Evolutionary conservation across 2,329 filamentous ascomycete species (phyloP), one percentile per base, ranked within the genome.

Genomic region (Trichoderma cornu-damae): DNA sequence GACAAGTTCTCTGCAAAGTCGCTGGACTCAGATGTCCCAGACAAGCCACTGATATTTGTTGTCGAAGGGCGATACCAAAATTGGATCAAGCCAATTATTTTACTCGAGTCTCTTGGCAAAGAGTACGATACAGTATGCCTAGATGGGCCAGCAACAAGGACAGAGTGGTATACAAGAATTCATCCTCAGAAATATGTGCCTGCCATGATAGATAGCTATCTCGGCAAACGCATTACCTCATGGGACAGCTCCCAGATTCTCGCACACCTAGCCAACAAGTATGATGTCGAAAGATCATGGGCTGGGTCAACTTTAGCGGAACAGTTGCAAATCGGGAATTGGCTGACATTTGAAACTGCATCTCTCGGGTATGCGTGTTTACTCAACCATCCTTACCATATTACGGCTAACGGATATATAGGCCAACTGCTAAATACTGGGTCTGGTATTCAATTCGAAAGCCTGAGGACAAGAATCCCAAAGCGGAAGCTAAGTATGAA

Each of bases 171-270:
- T 20, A 58, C 47, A 37, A 58, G 6, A 14, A 46, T 58, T 18
- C 55, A 58, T 38, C 55, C 55, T n/a, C 55, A 58, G n/a, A n/a
- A 22, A 58, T 58, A 58, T 53, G 47, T 58, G 4, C 55, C 55
- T 18, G 55, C 55, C 9, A 22, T 58, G 48, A 53, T 58, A 35
- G 55, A 58, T 34, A 50, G 20, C 8, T n/a, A 51, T 32, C 37
- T 53, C 6, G 55, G 55, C n/a, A 18, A 58, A 26, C 47, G 55
- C 9, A 42, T 53, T 40, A 40, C 34, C n/a, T 35, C 26, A 7
- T 58, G 55, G 55, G 55, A 58, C 12, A 58, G 55, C 48, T 58
- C 55, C n/a, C 55, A 58, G 48, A 58, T 58, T 4, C 35, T 58
- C 28, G 12, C 46, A 20, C 35, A 58, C 38, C 5, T 58, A 4